Base-by-base conservation (phyloP, 495 filamentous ascomycete genomes). In the Poronia punctata region DNA sequence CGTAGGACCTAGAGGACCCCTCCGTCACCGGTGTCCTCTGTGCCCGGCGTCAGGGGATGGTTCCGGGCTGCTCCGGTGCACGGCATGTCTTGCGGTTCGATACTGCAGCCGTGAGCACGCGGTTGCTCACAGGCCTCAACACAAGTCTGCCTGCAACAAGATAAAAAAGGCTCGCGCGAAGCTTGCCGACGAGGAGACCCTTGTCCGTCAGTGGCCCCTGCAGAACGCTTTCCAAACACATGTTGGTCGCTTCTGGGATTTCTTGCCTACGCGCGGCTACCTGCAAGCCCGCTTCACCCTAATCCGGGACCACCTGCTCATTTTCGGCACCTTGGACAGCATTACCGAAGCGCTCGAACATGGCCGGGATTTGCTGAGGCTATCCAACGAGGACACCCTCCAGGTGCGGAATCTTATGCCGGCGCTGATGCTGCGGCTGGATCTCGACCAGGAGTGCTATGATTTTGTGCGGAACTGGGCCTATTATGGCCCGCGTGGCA, bases 381-480 rank as follows among this genome's bases (percentile, higher is more conserved):
- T 73, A 6, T 57, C 63, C 40, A 56, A 60, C 0, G n/a, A 50
- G 25, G 71, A 77, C 38, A 70, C 71, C 43, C 57, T 75, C 52
- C 66, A 66, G 3, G 31, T 65, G 3, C 62, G 71, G 3, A 15
- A 48, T 11, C 5, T 64, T 5, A 35, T 71, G 4, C 75, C 74
- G 5, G 52, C 50, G 0, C 26, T 71, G 31, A 57, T 65, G 29
- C 27, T 77, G n/a, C 64, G 73, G 11, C 54, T 76, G 31, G 56
- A 62, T 14, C 59, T 53, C 39, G 71, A 77, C 40, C 71, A 77
- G 39, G 67, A 76, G 35, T 70, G 61, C 56, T 80, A 78, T 44
- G 70, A 76, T 38, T 76, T 76, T 39, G 40, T 68, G 17, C 75
- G 72, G 46, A 76, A 66, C 67, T 75, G 57, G 54, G 46, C 15